Conservation (phyloP, 768 basidiomycete species). For the Boletus barrowsii region DNA sequence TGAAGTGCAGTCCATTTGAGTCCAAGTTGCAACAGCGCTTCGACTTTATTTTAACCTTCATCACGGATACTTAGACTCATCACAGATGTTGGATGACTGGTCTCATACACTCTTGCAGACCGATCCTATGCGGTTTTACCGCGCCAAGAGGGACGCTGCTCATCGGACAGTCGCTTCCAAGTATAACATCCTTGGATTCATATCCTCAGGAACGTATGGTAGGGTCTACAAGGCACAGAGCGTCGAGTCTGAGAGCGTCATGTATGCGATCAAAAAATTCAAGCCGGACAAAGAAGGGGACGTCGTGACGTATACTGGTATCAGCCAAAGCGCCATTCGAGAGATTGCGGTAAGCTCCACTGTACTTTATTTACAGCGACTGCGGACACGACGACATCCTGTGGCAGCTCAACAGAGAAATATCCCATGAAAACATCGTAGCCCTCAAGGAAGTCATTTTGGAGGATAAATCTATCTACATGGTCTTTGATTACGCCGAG, state of each 20-base stretch:
- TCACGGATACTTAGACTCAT: not conserved
- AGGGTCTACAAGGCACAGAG: slow-evolving; percentile 97
- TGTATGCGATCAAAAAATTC: slow-evolving; percentile 99
- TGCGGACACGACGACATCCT: not conserved
- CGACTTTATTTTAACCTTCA: not conserved
- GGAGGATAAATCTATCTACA: slow-evolving; percentile 98
- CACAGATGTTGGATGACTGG: slow-evolving; percentile 37
- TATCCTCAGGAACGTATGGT: slow-evolving; percentile 97
- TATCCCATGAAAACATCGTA: slow-evolving; percentile 87
- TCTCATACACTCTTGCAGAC: slow-evolving; percentile 33
- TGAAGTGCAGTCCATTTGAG: too few species aligned
- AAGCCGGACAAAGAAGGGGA: slow-evolving; percentile 99
- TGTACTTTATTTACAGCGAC: slow-evolving; percentile 12
- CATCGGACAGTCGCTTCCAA: slow-evolving; percentile 71
- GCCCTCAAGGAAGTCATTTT: slow-evolving; percentile 92
- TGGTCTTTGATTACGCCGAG: slow-evolving; percentile 99
- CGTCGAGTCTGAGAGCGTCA: slow-evolving; percentile 59
- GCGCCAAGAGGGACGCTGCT: slow-evolving; percentile 69
- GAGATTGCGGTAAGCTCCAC: slow-evolving; percentile 80
- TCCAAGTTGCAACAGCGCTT: not conserved
- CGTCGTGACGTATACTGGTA: slow-evolving; percentile 91
- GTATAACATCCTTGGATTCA: slow-evolving; percentile 93
- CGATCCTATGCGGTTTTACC: slow-evolving; percentile 87
- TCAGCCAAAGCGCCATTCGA: slow-evolving; percentile 95
- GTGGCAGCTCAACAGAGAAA: slow-evolving; percentile 79